These are phyloP conservation scores for Plectosphaerella sp. DNA, from an alignment of 2,329 filamentous ascomycete species.

Conservation along the genomic window DNA sequence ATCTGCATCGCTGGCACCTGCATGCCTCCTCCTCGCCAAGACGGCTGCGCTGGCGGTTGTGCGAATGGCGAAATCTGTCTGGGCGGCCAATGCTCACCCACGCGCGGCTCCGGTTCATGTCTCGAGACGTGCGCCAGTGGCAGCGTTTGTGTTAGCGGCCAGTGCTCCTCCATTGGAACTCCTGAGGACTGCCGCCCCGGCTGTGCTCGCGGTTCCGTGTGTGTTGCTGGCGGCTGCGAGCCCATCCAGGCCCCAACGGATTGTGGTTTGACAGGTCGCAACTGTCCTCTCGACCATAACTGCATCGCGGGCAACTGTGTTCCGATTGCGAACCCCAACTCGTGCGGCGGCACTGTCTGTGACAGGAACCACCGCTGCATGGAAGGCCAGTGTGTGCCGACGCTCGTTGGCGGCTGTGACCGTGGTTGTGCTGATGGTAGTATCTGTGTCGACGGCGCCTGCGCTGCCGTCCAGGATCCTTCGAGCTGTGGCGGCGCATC, in stretches of 20 bases:
- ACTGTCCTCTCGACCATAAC: neutral
- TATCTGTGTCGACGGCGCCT: neutral
- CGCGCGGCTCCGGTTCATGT: neutral
- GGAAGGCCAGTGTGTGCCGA: neutral
- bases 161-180: neutral
- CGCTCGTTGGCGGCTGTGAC: neutral
- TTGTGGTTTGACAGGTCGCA: neutral
- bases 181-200: neutral
- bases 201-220: neutral
- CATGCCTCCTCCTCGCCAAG: neutral
- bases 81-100: neutral
- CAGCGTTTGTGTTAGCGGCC: neutral
- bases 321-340: neutral
- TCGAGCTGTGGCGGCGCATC: neutral
- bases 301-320: neutral
- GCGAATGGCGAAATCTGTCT: neutral
- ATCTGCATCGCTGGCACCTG: neutral
- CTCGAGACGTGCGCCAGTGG: neutral
- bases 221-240: neutral
- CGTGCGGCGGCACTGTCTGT: neutral
- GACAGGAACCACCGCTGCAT: neutral
- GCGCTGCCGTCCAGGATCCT: neutral
- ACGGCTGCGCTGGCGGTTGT: neutral
- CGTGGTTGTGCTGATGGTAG: neutral
- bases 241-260: neutral